phyloP scores from a whole-genome alignment of 1,284 basidiomycete genomes.

The Puccinia horiana region DNA sequence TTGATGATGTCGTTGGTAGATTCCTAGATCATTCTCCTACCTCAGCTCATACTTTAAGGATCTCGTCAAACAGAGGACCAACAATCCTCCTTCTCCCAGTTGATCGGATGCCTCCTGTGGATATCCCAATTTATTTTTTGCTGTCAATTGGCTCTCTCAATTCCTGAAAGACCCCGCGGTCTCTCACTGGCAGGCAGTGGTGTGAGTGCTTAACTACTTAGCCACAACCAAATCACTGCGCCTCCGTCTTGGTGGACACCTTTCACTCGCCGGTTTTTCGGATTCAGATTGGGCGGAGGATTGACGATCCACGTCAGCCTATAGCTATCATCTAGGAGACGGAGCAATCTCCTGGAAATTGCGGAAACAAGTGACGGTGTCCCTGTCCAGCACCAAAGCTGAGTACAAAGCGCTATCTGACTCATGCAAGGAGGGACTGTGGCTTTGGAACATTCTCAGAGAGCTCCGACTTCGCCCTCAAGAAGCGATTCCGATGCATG shows the following conservation, averaged over 20 bases:
- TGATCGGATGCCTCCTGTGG: too few relatives aligned
- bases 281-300: not conserved
- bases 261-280: not conserved
- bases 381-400: constrained; percentile 9
- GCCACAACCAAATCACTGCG: not conserved
- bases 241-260: not conserved
- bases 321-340: not conserved
- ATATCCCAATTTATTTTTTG: too few relatives aligned
- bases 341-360: constrained; percentile 20
- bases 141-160: too few relatives aligned
- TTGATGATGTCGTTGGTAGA: too few relatives aligned
- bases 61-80: too few relatives aligned
- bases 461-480: not conserved
- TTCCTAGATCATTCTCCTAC: too few relatives aligned
- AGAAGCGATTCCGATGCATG: not conserved
- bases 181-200: not conserved
- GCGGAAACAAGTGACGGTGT: not conserved
- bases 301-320: too few relatives aligned
- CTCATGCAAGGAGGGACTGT: constrained; percentile 2
- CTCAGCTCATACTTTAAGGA: too few relatives aligned
- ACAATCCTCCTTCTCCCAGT: too few relatives aligned
- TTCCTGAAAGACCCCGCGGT: too few relatives aligned
- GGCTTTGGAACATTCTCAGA: not conserved
- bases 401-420: constrained; percentile 21
- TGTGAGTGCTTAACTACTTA: not conserved